Base-by-base conservation (phyloP, 805 yeast genomes). In the Candida pseudoglaebosa region DNA sequence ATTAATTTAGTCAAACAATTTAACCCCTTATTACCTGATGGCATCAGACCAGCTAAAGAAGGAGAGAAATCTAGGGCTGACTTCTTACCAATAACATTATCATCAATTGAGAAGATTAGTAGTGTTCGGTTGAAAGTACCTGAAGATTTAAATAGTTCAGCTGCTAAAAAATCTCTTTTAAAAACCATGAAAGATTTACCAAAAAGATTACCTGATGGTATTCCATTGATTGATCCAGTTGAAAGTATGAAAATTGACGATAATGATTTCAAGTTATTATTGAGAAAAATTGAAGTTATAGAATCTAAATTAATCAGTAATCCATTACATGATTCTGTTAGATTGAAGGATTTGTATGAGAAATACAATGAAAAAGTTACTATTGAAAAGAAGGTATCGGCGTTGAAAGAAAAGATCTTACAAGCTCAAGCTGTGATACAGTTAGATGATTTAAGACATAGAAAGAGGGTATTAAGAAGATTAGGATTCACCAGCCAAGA, bases 381-480 rank as follows among this genome's bases (percentile, higher is more conserved):
- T 0, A 53, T 88, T 30, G 77, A 74, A 41, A 67, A 67, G 10
- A 73, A 81, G 40, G 79, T 86, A 37, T 78, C 79, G 48, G 62
- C 62, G 4, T 58, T 84, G 28, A 78, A 79, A 49, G 74, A 73
- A 19, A 80, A 84, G 56, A 83, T 91, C 28, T 65, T 71, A 32
- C 91, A 88, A 43, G 93, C 96, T 0, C 89, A 86, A 56, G 84
- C 97, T 0, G 89, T 93, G 13, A 82, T 91, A 49, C 99, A 93
- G 62, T 69, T 93, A 54, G 98, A 93, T 57, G 98, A 93, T 59
- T 73, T 93, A 55, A 88, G 85, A 59, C 87, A 86, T 56, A 82
- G 99, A 53, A 91, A 89, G 61, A 75, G 98, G 53, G 98, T 95
- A 1, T 69, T 93, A 50, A 80, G 98, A 60, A 79, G 96, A 55